Base-by-base conservation (phyloP, 495 filamentous ascomycete species). In the Aspergillus sclerotiicarbonarius region DNA sequence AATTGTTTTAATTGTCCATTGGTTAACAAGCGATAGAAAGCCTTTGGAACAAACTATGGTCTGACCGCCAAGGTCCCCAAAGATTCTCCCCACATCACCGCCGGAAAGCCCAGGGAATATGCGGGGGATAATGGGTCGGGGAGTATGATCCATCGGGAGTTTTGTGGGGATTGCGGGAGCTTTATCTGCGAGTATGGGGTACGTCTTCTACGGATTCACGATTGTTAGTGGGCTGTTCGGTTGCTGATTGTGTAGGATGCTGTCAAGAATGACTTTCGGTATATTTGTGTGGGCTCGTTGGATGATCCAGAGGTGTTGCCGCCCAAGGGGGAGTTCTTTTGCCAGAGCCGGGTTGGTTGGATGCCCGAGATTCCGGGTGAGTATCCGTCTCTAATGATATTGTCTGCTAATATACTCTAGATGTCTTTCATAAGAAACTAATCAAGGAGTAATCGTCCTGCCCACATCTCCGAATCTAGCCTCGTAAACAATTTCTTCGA, bases 271-370 rank as follows among this genome's bases (percentile, higher is more conserved):
- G 64, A 80, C 20, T 87, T 86, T 58, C 77, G 81, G 0, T 90
- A 88, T 59, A 71, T 89, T 51, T 80, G 82, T 65, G 82, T 82
- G 50, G 86, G 86, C 1, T 82, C 83, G 2, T 62, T 90, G n/a
- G 85, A 89, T 58, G 77, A 87, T 55, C 78, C 84, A 0, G 79
- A 80, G 25, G 77, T 74, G 44, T 62, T 87, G 29, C 82, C 83
- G 20, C 85, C 87, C 0, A 88, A 87, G 68, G 86, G 84, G 0
- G 86, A 89, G 64, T 89, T 89, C 76, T 89, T 85, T 62, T 88
- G 84, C 65, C 80, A 73, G 54, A 53, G 71, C 19, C 63, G 84
- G 49, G 76, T 77, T 30, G 74, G 68, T 10, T 88, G 86, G 86
- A 85, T 88, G 84, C 85, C 83, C 0, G 80, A 84, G 64, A 69